These are phyloP conservation scores for Pichia sp. DNA, from an alignment of 1,139 yeast genomes.

Conservation along the genomic window DNA sequence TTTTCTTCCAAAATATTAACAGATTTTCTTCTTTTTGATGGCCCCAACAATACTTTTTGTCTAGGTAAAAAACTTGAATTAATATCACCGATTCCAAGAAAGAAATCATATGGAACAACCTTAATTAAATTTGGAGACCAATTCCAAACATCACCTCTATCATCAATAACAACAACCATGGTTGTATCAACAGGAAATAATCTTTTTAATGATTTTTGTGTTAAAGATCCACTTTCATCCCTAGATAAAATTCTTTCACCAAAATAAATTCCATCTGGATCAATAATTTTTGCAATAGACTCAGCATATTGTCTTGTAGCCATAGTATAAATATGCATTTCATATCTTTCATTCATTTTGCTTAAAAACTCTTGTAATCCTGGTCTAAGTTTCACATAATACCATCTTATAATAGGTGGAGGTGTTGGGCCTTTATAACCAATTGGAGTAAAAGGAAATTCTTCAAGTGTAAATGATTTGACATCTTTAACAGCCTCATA, in stretches of 20 bases:
- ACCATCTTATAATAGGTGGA: conserved; percentile 64
- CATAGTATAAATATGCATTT: conserved; percentile 95
- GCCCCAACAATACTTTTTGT: conserved; percentile 67
- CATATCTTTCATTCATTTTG: conserved; percentile 59
- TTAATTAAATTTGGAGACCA: conserved; percentile 91
- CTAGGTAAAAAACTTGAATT: conserved; percentile 88
- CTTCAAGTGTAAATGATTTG: conserved; percentile 66
- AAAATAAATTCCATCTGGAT: conserved; percentile 79
- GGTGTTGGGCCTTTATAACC: conserved; percentile 52
- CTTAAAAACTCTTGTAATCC: conserved; percentile 71
- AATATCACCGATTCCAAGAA: conserved; percentile 96
- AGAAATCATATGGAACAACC: conserved; percentile 92
- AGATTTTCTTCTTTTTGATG: conserved; percentile 55
- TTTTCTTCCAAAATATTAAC: conserved; percentile 45
- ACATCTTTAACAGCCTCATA: conserved; percentile 83
- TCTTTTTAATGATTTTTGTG: conserved; percentile 82
- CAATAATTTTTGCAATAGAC: conserved; percentile 85
- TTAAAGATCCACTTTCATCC: conserved; percentile 90
- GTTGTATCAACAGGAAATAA: conserved; percentile 94
- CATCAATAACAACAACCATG: conserved; percentile 95
- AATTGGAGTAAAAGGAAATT: conserved; percentile 58
- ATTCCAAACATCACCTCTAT: conserved; percentile 98
- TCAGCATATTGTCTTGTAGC: conserved; percentile 95
- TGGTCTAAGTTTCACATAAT: conserved; percentile 88
- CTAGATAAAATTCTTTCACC: conserved; percentile 89